Percentiles rank a stretch among this genome's conserved stretches.
These are phyloP conservation scores for Oryza rufipogon DNA, from an alignment of 176 grass and related monocot genomes.

Conservation along the genomic window DNA sequence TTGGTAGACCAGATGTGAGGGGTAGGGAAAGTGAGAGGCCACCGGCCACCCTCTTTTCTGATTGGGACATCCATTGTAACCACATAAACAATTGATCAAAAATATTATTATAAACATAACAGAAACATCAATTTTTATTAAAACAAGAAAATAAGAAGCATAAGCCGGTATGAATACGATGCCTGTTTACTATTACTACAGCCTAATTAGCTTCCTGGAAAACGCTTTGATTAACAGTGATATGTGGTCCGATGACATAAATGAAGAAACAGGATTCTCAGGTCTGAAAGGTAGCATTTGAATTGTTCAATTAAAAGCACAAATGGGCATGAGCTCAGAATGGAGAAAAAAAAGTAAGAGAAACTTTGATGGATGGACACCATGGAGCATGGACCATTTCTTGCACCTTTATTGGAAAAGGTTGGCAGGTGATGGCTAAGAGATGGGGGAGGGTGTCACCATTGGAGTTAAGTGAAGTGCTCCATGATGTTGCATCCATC, in stretches of 20 bases:
- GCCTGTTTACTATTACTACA: conserved; percentile 22
- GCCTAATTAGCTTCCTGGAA: background rate
- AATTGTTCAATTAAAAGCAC: conserved; percentile 28
- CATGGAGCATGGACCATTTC: conserved; percentile 35
- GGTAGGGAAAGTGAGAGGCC: conserved; percentile 42
- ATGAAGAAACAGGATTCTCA: conserved; percentile 34
- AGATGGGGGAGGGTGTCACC: conserved; percentile 22
- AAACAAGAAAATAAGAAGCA: background rate
- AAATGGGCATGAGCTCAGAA: background rate
- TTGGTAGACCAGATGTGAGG: conserved; percentile 37
- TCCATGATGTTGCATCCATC: conserved; percentile 40
- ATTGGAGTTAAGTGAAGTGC: conserved; percentile 36
- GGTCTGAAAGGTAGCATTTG: conserved; percentile 45
- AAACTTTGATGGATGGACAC: background rate
- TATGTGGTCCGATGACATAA: conserved; percentile 32
- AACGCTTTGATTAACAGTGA: conserved; percentile 14
- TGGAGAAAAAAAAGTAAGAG: background rate
- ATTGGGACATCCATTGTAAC: conserved; percentile 36
- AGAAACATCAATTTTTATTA: conserved; percentile 18
- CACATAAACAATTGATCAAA: conserved; percentile 8
- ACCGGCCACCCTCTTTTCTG: conserved; percentile 28
- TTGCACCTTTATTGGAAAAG: conserved; percentile 26
- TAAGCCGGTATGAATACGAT: conserved; percentile 12
- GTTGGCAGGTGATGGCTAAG: conserved; percentile 30
- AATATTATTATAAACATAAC: background rate